Percentiles rank a stretch among this genome's conserved stretches.
phyloP scores from a whole-genome alignment of 1,139 yeast species.

The Martiniozyma asiatica region DNA sequence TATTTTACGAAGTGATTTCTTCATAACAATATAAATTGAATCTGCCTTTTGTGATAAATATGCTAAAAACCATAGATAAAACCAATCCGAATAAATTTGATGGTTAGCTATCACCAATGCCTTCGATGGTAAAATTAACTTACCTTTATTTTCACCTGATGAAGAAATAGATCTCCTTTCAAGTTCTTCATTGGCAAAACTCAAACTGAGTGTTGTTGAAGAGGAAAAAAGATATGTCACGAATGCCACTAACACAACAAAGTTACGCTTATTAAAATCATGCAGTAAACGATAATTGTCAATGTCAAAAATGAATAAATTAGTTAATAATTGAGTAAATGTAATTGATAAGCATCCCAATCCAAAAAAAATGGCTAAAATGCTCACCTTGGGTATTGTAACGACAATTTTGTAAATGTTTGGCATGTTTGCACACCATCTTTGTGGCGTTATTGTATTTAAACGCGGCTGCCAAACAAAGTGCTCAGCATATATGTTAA shows the following conservation, averaged over 20 bases:
- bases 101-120: conserved; percentile 73
- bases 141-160: conserved; percentile 9
- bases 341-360: conserved; percentile 6
- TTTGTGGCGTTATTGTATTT: too few relatives aligned
- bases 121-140: conserved; percentile 30
- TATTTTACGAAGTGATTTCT: conserved; percentile 60
- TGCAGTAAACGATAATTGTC: conserved; percentile 27
- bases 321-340: conserved; percentile 3
- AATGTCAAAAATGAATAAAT: conserved; percentile 20
- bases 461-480: too few relatives aligned
- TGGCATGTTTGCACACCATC: too few relatives aligned
- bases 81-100: conserved; percentile 93
- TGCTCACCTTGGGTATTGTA: too few relatives aligned
- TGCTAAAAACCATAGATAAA: conserved; percentile 78
- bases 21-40: conserved; percentile 58
- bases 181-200: conserved; percentile 25
- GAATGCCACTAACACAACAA: conserved; percentile 35
- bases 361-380: too few relatives aligned
- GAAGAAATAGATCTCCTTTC: conserved; percentile 16
- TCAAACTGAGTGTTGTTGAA: conserved; percentile 31
- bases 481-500: too few relatives aligned
- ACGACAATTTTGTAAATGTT: too few relatives aligned
- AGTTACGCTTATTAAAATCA: conserved; percentile 37
- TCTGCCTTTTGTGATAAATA: conserved; percentile 58
- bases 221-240: conserved; percentile 29